Evolutionary conservation across 2,329 filamentous ascomycete species (phyloP).

Genomic region (Sclerotinia borealis): DNA sequence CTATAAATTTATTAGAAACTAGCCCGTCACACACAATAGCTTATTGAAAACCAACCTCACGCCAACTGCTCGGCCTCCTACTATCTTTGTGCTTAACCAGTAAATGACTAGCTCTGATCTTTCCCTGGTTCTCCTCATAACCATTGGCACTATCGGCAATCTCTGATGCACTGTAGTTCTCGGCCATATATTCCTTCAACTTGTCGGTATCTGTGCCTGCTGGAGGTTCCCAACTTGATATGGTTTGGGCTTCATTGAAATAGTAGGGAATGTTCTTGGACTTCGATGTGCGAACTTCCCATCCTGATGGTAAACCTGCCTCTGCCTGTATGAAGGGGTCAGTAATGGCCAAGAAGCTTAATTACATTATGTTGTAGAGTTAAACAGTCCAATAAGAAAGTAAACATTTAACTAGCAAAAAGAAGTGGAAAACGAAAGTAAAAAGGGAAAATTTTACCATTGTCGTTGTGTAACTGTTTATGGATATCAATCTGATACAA

Average conservation of each 20-base stretch:
- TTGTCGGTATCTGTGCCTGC: conserved; percentile 81
- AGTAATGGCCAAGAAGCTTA: conserved; percentile 6
- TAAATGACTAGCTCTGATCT: conserved; percentile 89
- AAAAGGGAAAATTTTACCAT: conserved; percentile 10
- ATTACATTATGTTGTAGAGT: not conserved
- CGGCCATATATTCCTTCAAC: conserved; percentile 90
- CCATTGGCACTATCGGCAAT: conserved; percentile 34
- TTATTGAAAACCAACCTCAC: conserved; percentile 49
- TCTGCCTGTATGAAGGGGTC: conserved; percentile 46
- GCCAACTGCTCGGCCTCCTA: conserved; percentile 87
- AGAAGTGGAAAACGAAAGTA: too few relatives aligned
- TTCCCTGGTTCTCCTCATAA: conserved; percentile 52
- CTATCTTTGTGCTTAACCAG: conserved; percentile 90
- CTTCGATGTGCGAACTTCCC: conserved; percentile 97
- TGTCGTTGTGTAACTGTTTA: conserved; percentile 2
- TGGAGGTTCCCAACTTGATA: conserved; percentile 94
- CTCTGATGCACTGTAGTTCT: conserved; percentile 63
- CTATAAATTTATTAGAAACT: conserved; percentile 31
- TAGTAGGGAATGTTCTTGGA: conserved; percentile 99
- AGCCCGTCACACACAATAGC: not conserved
- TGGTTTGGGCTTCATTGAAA: conserved; percentile 81
- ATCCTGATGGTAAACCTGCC: conserved; percentile 74
- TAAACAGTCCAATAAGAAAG: not conserved
- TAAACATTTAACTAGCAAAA: not conserved
- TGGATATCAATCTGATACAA: not conserved